Evolutionary conservation across 2,329 filamentous ascomycete species (phyloP).

Genomic region (Botrytis fragariae): DNA sequence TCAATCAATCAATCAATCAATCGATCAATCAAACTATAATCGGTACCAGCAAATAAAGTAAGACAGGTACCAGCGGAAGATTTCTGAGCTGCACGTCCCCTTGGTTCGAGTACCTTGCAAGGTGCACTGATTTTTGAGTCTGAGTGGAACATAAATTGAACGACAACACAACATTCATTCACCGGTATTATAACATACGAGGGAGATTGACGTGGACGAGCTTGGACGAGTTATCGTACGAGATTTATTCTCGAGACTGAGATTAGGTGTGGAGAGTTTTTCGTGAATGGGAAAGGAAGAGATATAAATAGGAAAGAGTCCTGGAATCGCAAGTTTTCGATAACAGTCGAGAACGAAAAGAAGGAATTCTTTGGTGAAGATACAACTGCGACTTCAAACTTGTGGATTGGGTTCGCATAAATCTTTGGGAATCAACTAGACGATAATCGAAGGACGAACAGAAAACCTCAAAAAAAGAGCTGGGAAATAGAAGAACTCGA

Average conservation of each 20-base stretch:
- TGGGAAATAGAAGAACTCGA: background rate
- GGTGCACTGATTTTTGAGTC: background rate
- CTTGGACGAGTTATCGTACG: conserved; percentile 8
- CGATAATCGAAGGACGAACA: background rate
- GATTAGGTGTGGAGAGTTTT: background rate
- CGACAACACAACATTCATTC: conserved; percentile 14
- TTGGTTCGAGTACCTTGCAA: background rate
- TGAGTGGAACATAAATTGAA: background rate
- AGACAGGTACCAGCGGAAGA: background rate
- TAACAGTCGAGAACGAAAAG: background rate
- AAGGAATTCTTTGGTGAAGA: background rate
- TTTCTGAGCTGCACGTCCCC: background rate
- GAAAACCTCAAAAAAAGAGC: background rate
- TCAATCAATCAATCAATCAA: background rate
- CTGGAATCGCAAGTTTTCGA: background rate
- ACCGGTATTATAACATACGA: background rate
- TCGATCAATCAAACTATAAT: background rate
- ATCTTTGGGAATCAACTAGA: background rate
- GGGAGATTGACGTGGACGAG: background rate
- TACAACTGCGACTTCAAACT: background rate
- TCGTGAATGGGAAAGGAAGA: background rate
- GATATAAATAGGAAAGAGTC: background rate
- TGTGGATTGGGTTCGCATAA: background rate
- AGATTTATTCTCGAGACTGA: background rate
- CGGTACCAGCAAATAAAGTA: background rate